A percentile compares a stretch with the other conserved stretches of the same genome.
Conservation (phyloP, 805 yeast species). For the Grigorovia humatica region DNA sequence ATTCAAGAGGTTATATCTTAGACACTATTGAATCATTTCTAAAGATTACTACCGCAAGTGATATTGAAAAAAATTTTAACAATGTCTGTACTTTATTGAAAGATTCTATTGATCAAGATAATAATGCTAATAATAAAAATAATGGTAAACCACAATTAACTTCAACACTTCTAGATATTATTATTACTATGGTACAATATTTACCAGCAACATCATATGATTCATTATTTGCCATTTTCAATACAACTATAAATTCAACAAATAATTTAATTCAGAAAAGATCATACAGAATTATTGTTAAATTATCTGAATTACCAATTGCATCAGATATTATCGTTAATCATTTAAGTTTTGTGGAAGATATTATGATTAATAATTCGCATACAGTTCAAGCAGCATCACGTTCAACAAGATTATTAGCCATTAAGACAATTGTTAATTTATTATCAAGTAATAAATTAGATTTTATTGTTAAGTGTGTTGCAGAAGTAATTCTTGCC, state of each 20-base stretch:
- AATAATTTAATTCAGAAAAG: slow-evolving; percentile 78
- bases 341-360: slow-evolving; percentile 49
- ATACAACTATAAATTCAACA: slow-evolving; percentile 46
- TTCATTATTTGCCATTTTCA: slow-evolving; percentile 71
- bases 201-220: slow-evolving; percentile 61
- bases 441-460: slow-evolving; percentile 55
- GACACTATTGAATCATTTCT: slow-evolving; percentile 81
- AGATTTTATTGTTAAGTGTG: slow-evolving; percentile 66
- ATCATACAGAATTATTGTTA: slow-evolving; percentile 69
- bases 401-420: slow-evolving; percentile 66
- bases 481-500: slow-evolving; percentile 81
- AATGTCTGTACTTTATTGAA: slow-evolving; percentile 76
- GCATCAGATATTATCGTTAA: slow-evolving; percentile 47
- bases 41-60: slow-evolving; percentile 55
- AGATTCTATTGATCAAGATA: slow-evolving; percentile 57
- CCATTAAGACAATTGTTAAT: slow-evolving; percentile 51
- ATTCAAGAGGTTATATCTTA: slow-evolving; percentile 70
- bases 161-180: slow-evolving; percentile 83
- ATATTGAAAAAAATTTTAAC: slow-evolving; percentile 65
- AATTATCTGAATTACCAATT: slow-evolving; percentile 55
- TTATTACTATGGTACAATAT: slow-evolving; percentile 78
- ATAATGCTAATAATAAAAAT: slow-evolving; percentile 17
- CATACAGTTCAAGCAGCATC: slow-evolving; percentile 46
- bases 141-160: slow-evolving; percentile 36
- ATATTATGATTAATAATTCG: slow-evolving; percentile 45